Evolutionary conservation across 306 rosid genomes (phyloP), one percentile per base, ranked within the genome.

Genomic region (Rosa persica): DNA sequence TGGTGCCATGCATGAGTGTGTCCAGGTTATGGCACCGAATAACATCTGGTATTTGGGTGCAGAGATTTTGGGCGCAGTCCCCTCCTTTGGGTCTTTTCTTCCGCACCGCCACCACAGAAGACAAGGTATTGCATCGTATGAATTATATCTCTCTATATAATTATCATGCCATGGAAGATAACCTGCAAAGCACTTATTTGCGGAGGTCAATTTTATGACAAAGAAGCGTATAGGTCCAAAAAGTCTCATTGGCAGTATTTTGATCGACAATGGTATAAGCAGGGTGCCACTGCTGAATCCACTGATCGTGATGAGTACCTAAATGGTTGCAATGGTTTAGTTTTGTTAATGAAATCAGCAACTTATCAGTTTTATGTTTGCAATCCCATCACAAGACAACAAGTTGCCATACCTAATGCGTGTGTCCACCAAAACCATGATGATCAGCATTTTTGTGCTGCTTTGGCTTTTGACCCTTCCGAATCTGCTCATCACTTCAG

Each of bases 1-100:
- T 75, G 44, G 57, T 42, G 22, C 30, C 52, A 43, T 75, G 78
- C 70, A 75, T 52, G 70, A 55, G 68, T 4, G 78, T 75, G 3
- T 23, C 70, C 57, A 60, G n/a, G 58, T 60, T 38, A 58, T 75
- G 78, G 78, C 40, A 47, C 27, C 42, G 55, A 43, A 43, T 60
- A 17, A 44, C 47, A 20, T 75, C 78, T 0, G 27, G 4, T 25
- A 11, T 75, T 44, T 70, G 69, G 78, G 51, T 39, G 73, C 70
- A 2, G 69, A 40, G 39, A 57, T 74, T 39, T 23, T 74, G 68
- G 77, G 49, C 30, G 42, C 42, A 12, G 52, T 47, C 52, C 4
- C 52, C 52, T 47, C 52, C 52, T 47, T 2, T 47, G 52, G 52
- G 52, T 47, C 16, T 47, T 47, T 47, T 11, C 52, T 47, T 10